A percentile compares a stretch with the other conserved stretches of the same genome.
phyloP scores from a whole-genome alignment of 768 basidiomycete genomes.

The Boletus tomentosulus region DNA sequence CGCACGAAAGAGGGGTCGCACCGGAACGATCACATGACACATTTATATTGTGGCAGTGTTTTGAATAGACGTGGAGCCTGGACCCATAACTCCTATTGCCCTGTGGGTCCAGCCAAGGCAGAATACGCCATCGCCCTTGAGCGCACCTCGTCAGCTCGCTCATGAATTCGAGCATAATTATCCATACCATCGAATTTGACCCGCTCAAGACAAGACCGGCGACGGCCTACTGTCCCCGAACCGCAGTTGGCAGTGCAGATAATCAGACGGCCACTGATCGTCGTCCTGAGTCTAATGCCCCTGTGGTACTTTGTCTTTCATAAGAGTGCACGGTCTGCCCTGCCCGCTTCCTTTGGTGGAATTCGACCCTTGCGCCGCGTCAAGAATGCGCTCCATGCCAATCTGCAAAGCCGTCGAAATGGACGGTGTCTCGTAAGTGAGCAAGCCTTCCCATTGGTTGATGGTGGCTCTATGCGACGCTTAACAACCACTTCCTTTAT shows the following conservation, averaged over 20 bases:
- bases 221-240: neutral
- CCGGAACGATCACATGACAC: neutral
- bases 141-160: neutral
- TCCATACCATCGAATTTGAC: neutral
- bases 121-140: neutral
- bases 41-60: neutral
- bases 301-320: neutral
- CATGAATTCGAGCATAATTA: neutral
- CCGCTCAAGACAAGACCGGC: neutral
- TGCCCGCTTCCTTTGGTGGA: neutral
- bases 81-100: neutral
- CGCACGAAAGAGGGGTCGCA: neutral
- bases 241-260: neutral
- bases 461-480: no score
- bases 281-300: neutral
- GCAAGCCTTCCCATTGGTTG: no score
- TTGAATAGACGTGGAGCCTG: neutral
- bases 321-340: neutral
- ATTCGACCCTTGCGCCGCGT: no score
- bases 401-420: no score
- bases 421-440: no score
- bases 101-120: neutral
- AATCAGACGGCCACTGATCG: neutral
- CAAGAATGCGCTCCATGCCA: no score
- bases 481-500: no score